phyloP scores from a whole-genome alignment of 2,329 filamentous ascomycete genomes.

The Arthroderma uncinatum region DNA sequence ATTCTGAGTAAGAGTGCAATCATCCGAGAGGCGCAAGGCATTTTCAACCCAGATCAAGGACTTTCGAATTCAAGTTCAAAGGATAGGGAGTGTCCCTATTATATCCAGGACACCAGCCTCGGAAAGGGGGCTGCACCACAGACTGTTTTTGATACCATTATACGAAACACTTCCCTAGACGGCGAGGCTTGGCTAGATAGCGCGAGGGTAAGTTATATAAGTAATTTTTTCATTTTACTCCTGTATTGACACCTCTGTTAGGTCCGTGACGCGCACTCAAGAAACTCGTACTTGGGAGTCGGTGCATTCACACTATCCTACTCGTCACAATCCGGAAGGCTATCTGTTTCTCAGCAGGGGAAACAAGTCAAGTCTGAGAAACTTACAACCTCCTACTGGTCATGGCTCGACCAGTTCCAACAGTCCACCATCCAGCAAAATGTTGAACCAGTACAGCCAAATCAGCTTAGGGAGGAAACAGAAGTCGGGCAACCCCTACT shows the following conservation, averaged over 20 bases:
- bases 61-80: neutral
- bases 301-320: conserved; percentile 10
- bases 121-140: conserved; percentile 10
- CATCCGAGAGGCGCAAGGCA: conserved; percentile 4
- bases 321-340: conserved; percentile 6
- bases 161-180: conserved; percentile 11
- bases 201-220: conserved; percentile 9
- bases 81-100: conserved; percentile 5
- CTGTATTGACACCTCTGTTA: conserved; percentile 1
- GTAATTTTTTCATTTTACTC: neutral
- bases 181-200: conserved; percentile 14
- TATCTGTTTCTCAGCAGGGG: conserved; percentile 11
- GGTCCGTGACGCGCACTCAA: conserved; percentile 13
- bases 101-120: conserved; percentile 8
- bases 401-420: conserved; percentile 13
- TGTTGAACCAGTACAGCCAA: conserved; percentile 8
- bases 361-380: conserved; percentile 6
- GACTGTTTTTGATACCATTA: conserved; percentile 8
- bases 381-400: conserved; percentile 10
- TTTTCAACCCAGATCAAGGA: neutral
- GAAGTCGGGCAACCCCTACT: conserved; percentile 13
- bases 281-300: conserved; percentile 13
- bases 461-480: conserved; percentile 9
- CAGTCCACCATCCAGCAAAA: conserved; percentile 8
- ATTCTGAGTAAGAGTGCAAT: conserved; percentile 10